Conservation (phyloP, 2,329 filamentous ascomycete genomes). For the Penicillium paneum region DNA sequence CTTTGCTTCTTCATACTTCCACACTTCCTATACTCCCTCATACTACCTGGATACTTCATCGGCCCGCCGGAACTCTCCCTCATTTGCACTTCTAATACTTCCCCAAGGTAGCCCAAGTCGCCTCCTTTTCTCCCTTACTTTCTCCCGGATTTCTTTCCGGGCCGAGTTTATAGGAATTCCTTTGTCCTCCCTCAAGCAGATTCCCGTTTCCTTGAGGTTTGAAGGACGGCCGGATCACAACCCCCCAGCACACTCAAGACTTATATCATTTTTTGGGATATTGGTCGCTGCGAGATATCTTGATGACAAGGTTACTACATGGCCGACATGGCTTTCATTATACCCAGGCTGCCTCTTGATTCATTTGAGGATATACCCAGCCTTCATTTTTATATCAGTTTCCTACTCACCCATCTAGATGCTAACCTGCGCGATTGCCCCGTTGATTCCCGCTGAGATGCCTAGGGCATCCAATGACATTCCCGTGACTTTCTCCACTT, state of each 20-base stretch:
- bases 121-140: neutral
- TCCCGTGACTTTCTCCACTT: conserved; percentile 5
- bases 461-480: conserved; percentile 4
- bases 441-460: neutral
- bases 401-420: conserved; percentile 7
- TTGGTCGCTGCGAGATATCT: neutral
- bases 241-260: neutral
- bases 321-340: neutral
- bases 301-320: neutral
- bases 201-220: neutral
- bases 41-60: neutral
- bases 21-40: conserved; percentile 3
- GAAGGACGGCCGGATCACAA: neutral
- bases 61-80: neutral
- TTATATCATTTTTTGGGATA: neutral
- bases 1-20: conserved; percentile 2
- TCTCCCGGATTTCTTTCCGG: neutral
- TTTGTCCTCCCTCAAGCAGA: neutral
- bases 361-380: neutral
- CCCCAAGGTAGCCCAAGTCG: neutral
- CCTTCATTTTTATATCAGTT: neutral
- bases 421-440: neutral
- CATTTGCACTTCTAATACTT: neutral
- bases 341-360: neutral
- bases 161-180: neutral